These are phyloP conservation scores for Mortierella sp. DNA, from an alignment of 371 early-diverging fungal species.

Conservation along the genomic window DNA sequence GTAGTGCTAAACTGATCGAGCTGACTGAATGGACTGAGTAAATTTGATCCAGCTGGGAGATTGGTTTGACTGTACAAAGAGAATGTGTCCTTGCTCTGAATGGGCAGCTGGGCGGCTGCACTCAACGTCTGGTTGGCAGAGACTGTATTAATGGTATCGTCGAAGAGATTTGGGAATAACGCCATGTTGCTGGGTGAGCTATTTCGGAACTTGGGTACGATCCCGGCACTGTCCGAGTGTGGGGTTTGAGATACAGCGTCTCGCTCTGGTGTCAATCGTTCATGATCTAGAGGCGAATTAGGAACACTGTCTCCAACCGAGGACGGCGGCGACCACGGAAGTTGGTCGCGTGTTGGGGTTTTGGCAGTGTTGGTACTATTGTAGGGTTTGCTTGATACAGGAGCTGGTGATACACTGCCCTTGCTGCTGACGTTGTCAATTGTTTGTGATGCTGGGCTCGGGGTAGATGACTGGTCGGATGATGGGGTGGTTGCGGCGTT, in stretches of 20 bases:
- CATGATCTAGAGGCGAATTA: slow-evolving; percentile 34
- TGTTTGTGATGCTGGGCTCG: slow-evolving; percentile 24
- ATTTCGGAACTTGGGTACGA: slow-evolving; percentile 30
- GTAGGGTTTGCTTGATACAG: slow-evolving; percentile 17
- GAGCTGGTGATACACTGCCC: not conserved
- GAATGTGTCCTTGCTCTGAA: not conserved
- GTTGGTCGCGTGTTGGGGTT: slow-evolving; percentile 21
- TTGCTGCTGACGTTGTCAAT: slow-evolving; percentile 4
- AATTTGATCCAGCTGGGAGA: not conserved
- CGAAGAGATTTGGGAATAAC: slow-evolving; percentile 29
- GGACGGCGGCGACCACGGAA: slow-evolving; percentile 56
- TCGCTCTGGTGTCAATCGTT: slow-evolving; percentile 27
- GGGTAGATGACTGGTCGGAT: slow-evolving; percentile 14
- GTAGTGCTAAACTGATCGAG: slow-evolving; percentile 2
- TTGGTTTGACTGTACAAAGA: not conserved
- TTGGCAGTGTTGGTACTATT: slow-evolving; percentile 17
- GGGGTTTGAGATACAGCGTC: slow-evolving; percentile 9
- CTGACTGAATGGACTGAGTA: no score
- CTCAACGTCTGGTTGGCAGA: slow-evolving; percentile 4
- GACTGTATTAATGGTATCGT: slow-evolving; percentile 28
- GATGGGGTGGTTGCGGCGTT: slow-evolving; percentile 9
- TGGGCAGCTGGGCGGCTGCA: not conserved
- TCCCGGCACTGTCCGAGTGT: slow-evolving; percentile 26
- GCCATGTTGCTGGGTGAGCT: slow-evolving; percentile 37
- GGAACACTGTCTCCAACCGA: slow-evolving; percentile 53